phyloP scores from a whole-genome alignment of 2,329 filamentous ascomycete genomes.

The Apiospora phragmitis region DNA sequence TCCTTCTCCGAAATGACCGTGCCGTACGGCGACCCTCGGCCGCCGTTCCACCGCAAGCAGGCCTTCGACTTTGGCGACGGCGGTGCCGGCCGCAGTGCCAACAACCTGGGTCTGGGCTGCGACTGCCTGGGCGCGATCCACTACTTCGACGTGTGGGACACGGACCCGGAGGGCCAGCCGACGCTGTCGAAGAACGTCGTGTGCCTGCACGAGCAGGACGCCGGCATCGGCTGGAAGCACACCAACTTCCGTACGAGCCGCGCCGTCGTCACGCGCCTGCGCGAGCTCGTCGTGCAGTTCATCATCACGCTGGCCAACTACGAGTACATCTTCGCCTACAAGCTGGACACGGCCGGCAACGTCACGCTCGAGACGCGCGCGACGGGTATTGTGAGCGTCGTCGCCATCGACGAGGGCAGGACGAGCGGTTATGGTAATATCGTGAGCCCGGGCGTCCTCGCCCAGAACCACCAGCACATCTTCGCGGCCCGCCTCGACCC shows the following conservation, averaged over 20 bases:
- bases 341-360: conserved; percentile 63
- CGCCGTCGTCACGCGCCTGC: conserved; percentile 60
- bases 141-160: conserved; percentile 51
- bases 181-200: conserved; percentile 59
- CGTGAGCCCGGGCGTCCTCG: conserved; percentile 62
- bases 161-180: conserved; percentile 54
- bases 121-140: conserved; percentile 70
- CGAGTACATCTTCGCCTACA: conserved; percentile 67
- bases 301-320: conserved; percentile 72
- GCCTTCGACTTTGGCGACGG: conserved; percentile 71
- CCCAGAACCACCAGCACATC: conserved; percentile 69
- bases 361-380: conserved; percentile 63
- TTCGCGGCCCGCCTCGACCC: conserved; percentile 68
- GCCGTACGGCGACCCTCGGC: conserved; percentile 62
- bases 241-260: conserved; percentile 66
- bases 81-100: conserved; percentile 63
- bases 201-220: conserved; percentile 70
- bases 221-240: conserved; percentile 70
- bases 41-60: conserved; percentile 65
- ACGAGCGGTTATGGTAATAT: conserved; percentile 59
- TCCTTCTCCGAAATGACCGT: conserved; percentile 64
- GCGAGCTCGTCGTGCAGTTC: conserved; percentile 66
- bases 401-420: conserved; percentile 57
- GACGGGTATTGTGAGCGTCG: conserved; percentile 68
- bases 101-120: conserved; percentile 67